phyloP scores from a whole-genome alignment of 2,329 filamentous ascomycete species.

The Phoma sp. region DNA sequence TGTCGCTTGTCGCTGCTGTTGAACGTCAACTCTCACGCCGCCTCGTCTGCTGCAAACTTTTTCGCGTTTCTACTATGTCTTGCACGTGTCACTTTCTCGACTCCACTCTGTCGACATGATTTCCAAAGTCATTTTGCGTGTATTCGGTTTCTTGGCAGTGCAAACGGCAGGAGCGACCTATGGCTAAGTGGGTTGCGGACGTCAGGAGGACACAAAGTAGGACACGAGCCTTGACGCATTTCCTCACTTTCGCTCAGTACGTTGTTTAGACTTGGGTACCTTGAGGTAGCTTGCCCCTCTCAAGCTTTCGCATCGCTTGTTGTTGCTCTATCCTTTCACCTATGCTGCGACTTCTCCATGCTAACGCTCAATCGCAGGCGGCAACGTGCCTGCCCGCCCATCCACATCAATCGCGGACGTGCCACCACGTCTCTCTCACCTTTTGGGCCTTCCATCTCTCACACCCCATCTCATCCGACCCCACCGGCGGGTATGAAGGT shows the following conservation, averaged over 20 bases:
- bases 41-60: slow-evolving; percentile 13
- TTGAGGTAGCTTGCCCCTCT: slow-evolving; percentile 1
- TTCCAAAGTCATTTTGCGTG: neutral
- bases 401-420: neutral
- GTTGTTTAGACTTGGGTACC: neutral
- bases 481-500: slow-evolving; percentile 5
- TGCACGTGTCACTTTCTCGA: slow-evolving; percentile 1
- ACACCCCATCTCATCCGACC: neutral
- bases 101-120: slow-evolving; percentile 1
- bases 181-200: neutral
- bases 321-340: slow-evolving; percentile 9
- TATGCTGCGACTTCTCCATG: slow-evolving; percentile 8
- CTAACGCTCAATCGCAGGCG: slow-evolving; percentile 14
- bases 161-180: slow-evolving; percentile 8
- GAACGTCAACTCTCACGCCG: slow-evolving; percentile 14
- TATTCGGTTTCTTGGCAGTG: neutral
- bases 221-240: slow-evolving; percentile 2
- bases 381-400: slow-evolving; percentile 6
- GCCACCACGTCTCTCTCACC: slow-evolving; percentile 4
- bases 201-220: slow-evolving; percentile 10
- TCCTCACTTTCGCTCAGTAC: neutral
- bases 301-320: neutral
- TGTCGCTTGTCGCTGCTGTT: slow-evolving; percentile 13
- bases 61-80: slow-evolving; percentile 6
- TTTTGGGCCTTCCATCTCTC: neutral